Percentiles rank a stretch among this genome's conserved stretches.
phyloP scores from a whole-genome alignment of 371 early-diverging fungal genomes.

The Phascolomyces articulosus region DNA sequence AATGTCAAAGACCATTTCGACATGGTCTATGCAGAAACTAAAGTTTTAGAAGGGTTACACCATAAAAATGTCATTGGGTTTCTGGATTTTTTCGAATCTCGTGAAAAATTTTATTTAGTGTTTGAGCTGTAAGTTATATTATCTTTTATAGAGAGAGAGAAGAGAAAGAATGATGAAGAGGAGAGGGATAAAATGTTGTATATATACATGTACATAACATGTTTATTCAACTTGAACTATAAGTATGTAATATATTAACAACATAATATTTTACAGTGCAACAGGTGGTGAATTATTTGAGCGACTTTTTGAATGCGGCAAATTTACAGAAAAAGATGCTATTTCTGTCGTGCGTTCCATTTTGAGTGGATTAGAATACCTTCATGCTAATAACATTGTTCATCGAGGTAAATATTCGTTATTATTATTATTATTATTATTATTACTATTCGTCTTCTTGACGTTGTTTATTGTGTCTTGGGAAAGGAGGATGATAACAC shows the following conservation, averaged over 20 bases:
- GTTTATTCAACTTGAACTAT: no score
- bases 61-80: slow-evolving; percentile 88
- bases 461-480: no score
- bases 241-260: no score
- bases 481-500: no score
- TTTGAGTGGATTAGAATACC: slow-evolving; percentile 68
- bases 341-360: slow-evolving; percentile 69
- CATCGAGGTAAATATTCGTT: slow-evolving; percentile 73
- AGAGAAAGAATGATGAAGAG: no score
- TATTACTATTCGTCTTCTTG: no score
- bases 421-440: no score
- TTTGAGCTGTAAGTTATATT: slow-evolving; percentile 84
- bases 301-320: slow-evolving; percentile 80
- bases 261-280: no score
- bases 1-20: slow-evolving; percentile 65
- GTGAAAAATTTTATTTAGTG: slow-evolving; percentile 86
- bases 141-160: no score
- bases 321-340: slow-evolving; percentile 89
- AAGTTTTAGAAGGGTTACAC: slow-evolving; percentile 60
- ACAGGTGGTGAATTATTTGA: slow-evolving; percentile 94
- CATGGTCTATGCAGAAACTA: slow-evolving; percentile 80
- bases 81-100: slow-evolving; percentile 80
- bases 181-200: no score
- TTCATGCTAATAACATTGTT: slow-evolving; percentile 75
- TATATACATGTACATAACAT: no score